A percentile compares a stretch with the other conserved stretches of the same genome.
phyloP scores from a whole-genome alignment of 352 stramenopile species.

The Thraustochytrium sp. region DNA sequence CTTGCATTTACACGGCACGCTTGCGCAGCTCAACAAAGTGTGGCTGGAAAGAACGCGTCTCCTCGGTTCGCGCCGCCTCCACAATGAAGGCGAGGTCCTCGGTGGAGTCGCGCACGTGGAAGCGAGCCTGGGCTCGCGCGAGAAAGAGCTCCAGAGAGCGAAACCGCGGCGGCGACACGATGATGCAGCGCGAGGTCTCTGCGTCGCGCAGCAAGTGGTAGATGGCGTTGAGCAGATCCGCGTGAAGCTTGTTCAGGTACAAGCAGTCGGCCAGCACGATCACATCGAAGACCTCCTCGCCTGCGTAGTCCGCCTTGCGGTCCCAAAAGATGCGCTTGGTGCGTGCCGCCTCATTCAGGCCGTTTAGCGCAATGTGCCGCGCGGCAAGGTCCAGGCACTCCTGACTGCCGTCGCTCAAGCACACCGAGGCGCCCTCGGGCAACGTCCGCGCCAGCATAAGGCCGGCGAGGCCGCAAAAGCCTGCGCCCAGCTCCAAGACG shows the following conservation, averaged over 20 bases:
- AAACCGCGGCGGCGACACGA: constrained; percentile 20
- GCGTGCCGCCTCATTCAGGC: neutral
- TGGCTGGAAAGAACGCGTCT: neutral
- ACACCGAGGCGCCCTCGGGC: neutral
- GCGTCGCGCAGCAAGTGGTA: neutral
- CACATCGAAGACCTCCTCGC: neutral
- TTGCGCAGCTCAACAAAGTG: neutral
- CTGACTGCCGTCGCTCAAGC: constrained; percentile 25
- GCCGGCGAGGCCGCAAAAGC: constrained; percentile 24
- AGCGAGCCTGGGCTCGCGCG: neutral
- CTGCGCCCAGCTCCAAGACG: constrained; percentile 7
- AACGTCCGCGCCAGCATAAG: neutral
- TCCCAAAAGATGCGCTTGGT: constrained; percentile 10
- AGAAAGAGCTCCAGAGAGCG: neutral
- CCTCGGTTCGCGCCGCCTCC: neutral
- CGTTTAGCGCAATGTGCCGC: neutral
- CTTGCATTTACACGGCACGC: neutral
- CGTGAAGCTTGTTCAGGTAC: constrained; percentile 26
- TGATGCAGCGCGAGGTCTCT: neutral
- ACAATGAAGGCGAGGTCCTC: neutral
- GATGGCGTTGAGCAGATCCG: constrained; percentile 36
- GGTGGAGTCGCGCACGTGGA: neutral
- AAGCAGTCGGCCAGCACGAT: constrained; percentile 20
- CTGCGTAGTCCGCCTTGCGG: neutral
- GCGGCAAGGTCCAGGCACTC: neutral